Evolutionary conservation across 2,329 filamentous ascomycete species (phyloP), one percentile per base, ranked within the genome.

Genomic region (Apiospora arundinis): DNA sequence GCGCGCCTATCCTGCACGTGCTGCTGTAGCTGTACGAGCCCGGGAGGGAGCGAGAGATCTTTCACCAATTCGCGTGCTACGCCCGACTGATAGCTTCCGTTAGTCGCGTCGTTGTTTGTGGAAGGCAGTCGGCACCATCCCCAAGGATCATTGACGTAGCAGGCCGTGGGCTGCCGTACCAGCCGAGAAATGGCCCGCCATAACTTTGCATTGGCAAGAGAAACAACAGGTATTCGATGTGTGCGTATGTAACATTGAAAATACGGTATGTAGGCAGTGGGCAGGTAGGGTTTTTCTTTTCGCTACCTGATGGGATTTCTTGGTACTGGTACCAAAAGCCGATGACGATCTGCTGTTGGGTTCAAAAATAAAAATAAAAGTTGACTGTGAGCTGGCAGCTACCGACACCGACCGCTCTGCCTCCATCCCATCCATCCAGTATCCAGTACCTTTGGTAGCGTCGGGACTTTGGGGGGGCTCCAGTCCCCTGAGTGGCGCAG

Each of bases 131-230:
- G 56, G 56, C 56, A 63, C 56, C 56, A 63, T n/a, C 40, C 32
- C 56, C 56, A 40, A 63, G 32, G 56, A 40, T 63, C 5, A 63
- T 63, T 63, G 56, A 63, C 56, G 56, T 63, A 63, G 32, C 56
- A 63, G 56, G 56, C 56, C 18, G 56, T 63, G 32, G 56, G 56
- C 56, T 63, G 56, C 56, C 56, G 56, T 63, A 63, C 56, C 56
- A 63, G 56, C 56, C 56, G 56, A 63, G 32, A 63, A 63, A 37
- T 63, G 56, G 56, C 56, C 56, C 56, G 56, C 56, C 37, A 18
- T 37, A 11, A 11, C 16, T 21, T 60, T 40, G 21, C 45, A 21
- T 48, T 48, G 21, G 21, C 21, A 21, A 14, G 37, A 9, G 56
- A 63, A 40, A 40, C 56, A 40, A 37, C 56, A 63, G 32, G 56